phyloP scores from a whole-genome alignment of 495 filamentous ascomycete species.

The Platismatia glauca region DNA sequence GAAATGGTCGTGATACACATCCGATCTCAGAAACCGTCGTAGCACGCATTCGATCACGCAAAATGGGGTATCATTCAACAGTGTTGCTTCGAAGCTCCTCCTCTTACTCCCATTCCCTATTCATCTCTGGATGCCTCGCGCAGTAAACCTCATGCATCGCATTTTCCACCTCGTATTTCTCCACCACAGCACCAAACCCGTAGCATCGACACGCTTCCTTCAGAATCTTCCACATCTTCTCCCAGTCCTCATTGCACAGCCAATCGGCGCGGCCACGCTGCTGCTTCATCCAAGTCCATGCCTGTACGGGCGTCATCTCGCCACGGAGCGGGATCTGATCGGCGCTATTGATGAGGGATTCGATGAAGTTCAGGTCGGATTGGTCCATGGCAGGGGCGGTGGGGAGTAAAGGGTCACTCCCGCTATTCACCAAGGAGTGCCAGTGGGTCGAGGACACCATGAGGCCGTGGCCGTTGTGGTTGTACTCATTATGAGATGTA shows the following conservation, averaged over 20 bases:
- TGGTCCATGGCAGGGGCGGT: background rate
- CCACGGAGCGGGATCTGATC: conserved; percentile 6
- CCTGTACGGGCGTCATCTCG: conserved; percentile 1
- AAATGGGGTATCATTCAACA: background rate
- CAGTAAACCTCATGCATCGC: conserved; percentile 57
- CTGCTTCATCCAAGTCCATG: conserved; percentile 5
- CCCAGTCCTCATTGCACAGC: conserved; percentile 46
- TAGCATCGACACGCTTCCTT: conserved; percentile 81
- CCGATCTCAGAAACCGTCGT: background rate
- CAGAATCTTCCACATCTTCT: conserved; percentile 61
- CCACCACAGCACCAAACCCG: conserved; percentile 81
- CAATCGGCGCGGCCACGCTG: conserved; percentile 3
- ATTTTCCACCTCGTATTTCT: conserved; percentile 88
- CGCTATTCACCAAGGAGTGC: background rate
- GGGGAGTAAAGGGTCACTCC: background rate
- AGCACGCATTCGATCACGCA: background rate
- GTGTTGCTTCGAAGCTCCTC: background rate
- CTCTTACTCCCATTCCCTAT: conserved; percentile 1
- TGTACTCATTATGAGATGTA: conserved; percentile 28
- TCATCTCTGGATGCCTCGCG: conserved; percentile 5
- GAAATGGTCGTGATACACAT: background rate
- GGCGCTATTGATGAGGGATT: conserved; percentile 5
- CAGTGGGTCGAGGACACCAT: conserved; percentile 36
- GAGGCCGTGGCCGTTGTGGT: conserved; percentile 56
- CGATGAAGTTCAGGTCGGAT: background rate